Evolutionary conservation across 2,329 filamentous ascomycete genomes (phyloP), one percentile per base, ranked within the genome.

Genomic region (Rhynchosporium graminicola): DNA sequence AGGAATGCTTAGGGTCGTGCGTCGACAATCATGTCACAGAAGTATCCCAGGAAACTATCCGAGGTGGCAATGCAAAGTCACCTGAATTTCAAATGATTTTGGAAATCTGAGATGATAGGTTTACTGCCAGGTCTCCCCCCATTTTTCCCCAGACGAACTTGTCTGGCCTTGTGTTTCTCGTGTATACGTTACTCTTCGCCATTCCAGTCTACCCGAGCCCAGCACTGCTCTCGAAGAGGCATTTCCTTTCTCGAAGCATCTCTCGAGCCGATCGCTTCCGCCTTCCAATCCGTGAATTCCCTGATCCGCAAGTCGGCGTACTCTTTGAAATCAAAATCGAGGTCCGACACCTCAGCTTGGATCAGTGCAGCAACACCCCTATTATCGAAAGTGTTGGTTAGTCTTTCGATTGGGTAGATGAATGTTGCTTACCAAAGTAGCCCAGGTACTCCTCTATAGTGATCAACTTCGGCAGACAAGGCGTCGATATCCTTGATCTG

Each of bases 331-430:
- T 50, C 57, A 5, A 59, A 50, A 3, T 59, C 46, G 13, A 13
- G 26, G 5, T 29, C 29, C 28, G 57, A 40, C 7, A 42, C 46
- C 15, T 28, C 28, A 51, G 57, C 46, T 59, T 59, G 57, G 2
- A 59, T n/a, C 4, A 59, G 47, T 10, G 57, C 57, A 50, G 31
- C 33, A 26, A 59, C 15, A n/a, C 57, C 43, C 57, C 57, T 59
- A 28, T 28, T 26, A 9, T 28, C 5, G 4, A 26, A n/a, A 2
- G n/a, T 38, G 33, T 52, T 26, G 38, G 50, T n/a, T 10, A 20
- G 15, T 15, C 15, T 38, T 6, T 31, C 33, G 3, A 28, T 29
- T 3, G 15, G n/a, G 3, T 42, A 12, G 26, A 1, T 13, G 8
- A 31, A 1, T 15, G 4, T 38, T 15, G 8, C 20, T n/a, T 40